Evolutionary conservation across 371 early-diverging fungal species (phyloP), one percentile per base, ranked within the genome.

Genomic region (Mucor sp.): DNA sequence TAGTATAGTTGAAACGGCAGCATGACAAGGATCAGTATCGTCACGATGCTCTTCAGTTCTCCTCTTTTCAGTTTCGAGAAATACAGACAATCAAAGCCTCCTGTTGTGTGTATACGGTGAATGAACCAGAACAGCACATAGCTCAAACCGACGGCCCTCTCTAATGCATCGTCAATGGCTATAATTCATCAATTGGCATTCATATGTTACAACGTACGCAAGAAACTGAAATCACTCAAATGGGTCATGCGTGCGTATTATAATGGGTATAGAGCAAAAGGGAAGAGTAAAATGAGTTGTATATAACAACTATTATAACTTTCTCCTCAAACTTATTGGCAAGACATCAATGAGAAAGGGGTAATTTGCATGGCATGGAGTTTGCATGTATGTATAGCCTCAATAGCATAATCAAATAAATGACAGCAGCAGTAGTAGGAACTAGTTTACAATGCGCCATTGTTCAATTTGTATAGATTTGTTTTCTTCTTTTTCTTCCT

Each of bases 1-100:
- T 83, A 85, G 57, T 77, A 75, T 27, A 82, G 60, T 63, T 81
- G 82, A 71, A 80, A 84, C 9, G 84, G 84, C 66, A 85, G 60
- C 76, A 80, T 75, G 47, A 85, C 44, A 11, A 81, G 59, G 48
- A 83, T 64, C 30, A 79, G 47, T 9, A 74, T 21, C 15, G 84
- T 80, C 15, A 83, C 80, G 14, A 83, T 75, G 21, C 75, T 72
- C 61, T 85, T 85, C 15, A 85, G 53, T 50, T 85, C 85, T n/a
- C 81, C 81, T 48, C 71, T 68, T 30, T 72, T 74, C 41, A 83
- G 62, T 27, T 71, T 71, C 2, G 66, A 66, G 4, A 67, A 61
- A 27, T 60, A 59, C 12, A 81, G 44, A 48, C 83, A 83, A 53
- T 70, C 59, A 48, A 77, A 81, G n/a, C 75, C 65, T 47, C 67